Conservation (phyloP, 208 protist genomes). For the Crithidia brevicula region DNA sequence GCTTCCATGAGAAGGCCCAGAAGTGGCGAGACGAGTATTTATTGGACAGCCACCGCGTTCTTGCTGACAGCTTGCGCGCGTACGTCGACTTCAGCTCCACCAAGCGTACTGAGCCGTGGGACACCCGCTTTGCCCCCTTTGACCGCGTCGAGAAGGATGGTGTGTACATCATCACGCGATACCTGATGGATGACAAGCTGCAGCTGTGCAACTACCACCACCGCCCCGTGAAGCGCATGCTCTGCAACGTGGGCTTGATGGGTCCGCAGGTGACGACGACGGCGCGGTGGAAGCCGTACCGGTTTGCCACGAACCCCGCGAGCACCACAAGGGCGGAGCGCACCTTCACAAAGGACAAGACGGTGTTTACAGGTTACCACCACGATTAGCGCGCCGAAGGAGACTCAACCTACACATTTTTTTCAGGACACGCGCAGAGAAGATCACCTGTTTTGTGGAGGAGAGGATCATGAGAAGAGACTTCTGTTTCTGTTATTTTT, state of each 20-base stretch:
- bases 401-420: background rate
- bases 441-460: too few relatives aligned
- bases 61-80: conserved; percentile 83
- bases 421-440: background rate
- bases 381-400: conserved; percentile 51
- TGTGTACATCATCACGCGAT: conserved; percentile 80
- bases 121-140: conserved; percentile 90
- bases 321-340: conserved; percentile 75
- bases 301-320: conserved; percentile 77
- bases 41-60: conserved; percentile 82
- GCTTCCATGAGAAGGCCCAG: conserved; percentile 91
- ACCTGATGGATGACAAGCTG: conserved; percentile 93
- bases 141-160: conserved; percentile 91
- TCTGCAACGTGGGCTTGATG: conserved; percentile 90
- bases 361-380: conserved; percentile 74
- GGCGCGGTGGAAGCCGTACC: conserved; percentile 90
- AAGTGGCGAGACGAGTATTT: conserved; percentile 91
- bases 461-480: too few relatives aligned
- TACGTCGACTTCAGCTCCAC: conserved; percentile 91
- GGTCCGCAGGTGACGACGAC: conserved; percentile 78
- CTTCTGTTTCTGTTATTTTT: background rate
- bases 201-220: conserved; percentile 92
- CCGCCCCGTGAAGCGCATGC: conserved; percentile 82
- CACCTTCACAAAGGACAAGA: conserved; percentile 86
- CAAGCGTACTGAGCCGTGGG: conserved; percentile 87